These are phyloP conservation scores for Lobosporangium transversale DNA, from an alignment of 192 early-diverging fungal genomes.

Conservation along the genomic window DNA sequence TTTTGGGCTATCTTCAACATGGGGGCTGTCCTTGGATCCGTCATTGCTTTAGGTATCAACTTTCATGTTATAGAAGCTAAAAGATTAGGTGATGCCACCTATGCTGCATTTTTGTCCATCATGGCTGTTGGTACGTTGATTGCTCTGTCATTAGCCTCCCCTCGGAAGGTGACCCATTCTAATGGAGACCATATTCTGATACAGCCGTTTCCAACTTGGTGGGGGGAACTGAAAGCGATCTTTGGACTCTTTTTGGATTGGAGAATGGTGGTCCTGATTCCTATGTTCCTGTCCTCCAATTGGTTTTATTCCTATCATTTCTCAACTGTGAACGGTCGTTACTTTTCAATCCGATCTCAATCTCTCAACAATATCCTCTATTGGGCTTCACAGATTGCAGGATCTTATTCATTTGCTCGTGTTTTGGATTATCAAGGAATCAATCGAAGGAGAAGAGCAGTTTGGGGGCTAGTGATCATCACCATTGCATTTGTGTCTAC, in stretches of 20 bases:
- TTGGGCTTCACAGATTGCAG: constrained; percentile 78
- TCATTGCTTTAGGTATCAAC: constrained; percentile 74
- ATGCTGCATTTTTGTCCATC: constrained; percentile 74
- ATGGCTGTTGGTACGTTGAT: constrained; percentile 67
- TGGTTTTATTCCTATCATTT: constrained; percentile 84
- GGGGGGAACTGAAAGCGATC: constrained; percentile 56
- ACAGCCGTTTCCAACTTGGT: constrained; percentile 70
- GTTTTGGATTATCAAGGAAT: constrained; percentile 67
- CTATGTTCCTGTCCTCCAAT: constrained; percentile 74
- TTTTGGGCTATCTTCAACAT: constrained; percentile 88
- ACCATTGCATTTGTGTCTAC: constrained; percentile 59
- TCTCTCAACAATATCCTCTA: constrained; percentile 76
- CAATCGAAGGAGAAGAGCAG: constrained; percentile 67
- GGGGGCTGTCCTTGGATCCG: constrained; percentile 80
- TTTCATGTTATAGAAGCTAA: constrained; percentile 56
- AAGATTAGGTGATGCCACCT: constrained; percentile 70
- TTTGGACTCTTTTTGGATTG: constrained; percentile 66
- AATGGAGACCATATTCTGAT: constrained; percentile 74
- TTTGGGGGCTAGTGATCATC: constrained; percentile 60
- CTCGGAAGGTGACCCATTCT: constrained; percentile 63
- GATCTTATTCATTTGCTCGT: constrained; percentile 64
- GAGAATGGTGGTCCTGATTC: constrained; percentile 70
- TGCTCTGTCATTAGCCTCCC: constrained; percentile 61
- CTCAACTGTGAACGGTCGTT: constrained; percentile 63
- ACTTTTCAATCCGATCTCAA: constrained; percentile 72